Evolutionary conservation across 345 rosid species (phyloP).

Genomic region (Dovyalis caffra): DNA sequence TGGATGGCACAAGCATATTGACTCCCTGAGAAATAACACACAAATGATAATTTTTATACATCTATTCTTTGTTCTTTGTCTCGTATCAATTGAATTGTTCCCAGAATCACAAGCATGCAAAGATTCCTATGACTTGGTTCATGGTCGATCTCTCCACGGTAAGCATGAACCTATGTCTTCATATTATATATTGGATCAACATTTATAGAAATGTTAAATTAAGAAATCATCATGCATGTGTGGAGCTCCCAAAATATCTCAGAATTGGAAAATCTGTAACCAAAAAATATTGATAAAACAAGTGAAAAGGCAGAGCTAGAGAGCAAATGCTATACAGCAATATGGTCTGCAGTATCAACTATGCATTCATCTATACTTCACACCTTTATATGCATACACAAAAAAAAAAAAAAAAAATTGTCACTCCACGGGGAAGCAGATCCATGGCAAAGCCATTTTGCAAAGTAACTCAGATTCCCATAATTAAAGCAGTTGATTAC

Average conservation of each 20-base stretch:
- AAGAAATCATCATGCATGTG: not conserved
- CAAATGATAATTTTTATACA: not conserved
- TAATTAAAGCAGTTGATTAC: not conserved
- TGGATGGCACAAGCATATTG: not conserved
- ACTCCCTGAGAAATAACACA: not conserved
- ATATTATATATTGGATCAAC: not conserved
- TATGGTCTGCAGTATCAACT: not conserved
- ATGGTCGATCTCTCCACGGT: not conserved
- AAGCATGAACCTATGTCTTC: not conserved
- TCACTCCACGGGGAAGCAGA: not conserved
- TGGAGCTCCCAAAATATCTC: not conserved
- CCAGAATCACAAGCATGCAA: not conserved
- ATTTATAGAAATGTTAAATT: not conserved
- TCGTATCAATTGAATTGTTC: not conserved
- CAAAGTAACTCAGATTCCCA: not conserved
- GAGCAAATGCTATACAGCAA: not conserved
- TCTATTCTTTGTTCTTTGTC: slow-evolving; percentile 11
- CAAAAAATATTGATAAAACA: no score
- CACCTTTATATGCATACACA: not conserved
- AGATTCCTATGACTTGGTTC: slow-evolving; percentile 16
- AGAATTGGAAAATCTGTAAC: not conserved
- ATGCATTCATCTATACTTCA: no score
- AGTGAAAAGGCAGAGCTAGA: not conserved
- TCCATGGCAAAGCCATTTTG: not conserved
- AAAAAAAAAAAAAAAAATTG: not conserved